Evolutionary conservation across 805 yeast genomes (phyloP).

Genomic region (Sugiyamaella smithiae): DNA sequence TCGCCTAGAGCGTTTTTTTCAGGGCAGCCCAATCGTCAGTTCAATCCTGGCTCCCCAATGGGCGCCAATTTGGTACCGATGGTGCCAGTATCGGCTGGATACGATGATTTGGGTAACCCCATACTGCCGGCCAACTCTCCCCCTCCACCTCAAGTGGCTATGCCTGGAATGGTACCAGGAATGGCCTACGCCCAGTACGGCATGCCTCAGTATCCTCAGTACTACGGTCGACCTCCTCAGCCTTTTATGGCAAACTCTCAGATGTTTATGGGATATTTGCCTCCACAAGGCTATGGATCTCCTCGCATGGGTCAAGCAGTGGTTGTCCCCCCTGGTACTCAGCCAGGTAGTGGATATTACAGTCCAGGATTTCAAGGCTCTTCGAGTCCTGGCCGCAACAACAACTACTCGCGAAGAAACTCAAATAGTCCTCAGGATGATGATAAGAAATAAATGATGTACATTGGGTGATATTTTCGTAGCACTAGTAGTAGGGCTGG

Average conservation of each 20-base stretch:
- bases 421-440: slow-evolving; percentile 1
- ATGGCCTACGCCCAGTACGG: slow-evolving; percentile 21
- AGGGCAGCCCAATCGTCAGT: background rate
- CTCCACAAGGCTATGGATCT: slow-evolving; percentile 2
- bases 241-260: slow-evolving; percentile 9
- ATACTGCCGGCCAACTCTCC: slow-evolving; percentile 18
- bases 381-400: background rate
- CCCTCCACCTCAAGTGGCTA: slow-evolving; percentile 19
- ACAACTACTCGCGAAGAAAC: slow-evolving; percentile 9
- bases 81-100: slow-evolving; percentile 18
- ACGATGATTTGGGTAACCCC: slow-evolving; percentile 23
- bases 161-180: slow-evolving; percentile 22
- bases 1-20: slow-evolving; percentile 4
- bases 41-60: slow-evolving; percentile 16
- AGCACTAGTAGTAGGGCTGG: too few relatives aligned
- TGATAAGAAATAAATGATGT: background rate
- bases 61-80: slow-evolving; percentile 15
- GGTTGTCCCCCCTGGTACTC: slow-evolving; percentile 13
- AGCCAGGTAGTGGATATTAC: slow-evolving; percentile 7
- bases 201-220: slow-evolving; percentile 22
- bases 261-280: slow-evolving; percentile 3
- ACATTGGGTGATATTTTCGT: too few relatives aligned
- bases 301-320: slow-evolving; percentile 3
- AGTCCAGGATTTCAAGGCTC: slow-evolving; percentile 11
- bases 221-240: slow-evolving; percentile 23